Percentiles rank a stretch among this genome's conserved stretches.
Conservation (phyloP, 2,329 filamentous ascomycete genomes). For the Rhytidhysteron rufulum region DNA sequence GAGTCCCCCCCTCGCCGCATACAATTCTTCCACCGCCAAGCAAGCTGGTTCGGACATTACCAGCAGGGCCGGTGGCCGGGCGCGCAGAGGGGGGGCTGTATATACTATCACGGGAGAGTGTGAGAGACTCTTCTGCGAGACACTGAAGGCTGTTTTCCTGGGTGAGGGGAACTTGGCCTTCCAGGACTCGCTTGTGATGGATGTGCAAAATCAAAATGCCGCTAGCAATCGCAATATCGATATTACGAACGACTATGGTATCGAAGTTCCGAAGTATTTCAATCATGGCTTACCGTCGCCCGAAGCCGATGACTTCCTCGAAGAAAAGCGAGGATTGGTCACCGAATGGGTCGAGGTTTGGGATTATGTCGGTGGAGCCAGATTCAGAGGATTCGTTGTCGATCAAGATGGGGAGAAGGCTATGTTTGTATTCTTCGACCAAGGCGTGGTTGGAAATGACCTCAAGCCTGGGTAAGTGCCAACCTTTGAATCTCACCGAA, state of each 20-base stretch:
- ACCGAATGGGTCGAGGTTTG: slow-evolving; percentile 71
- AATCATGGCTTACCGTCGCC: slow-evolving; percentile 27
- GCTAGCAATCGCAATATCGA: slow-evolving; percentile 12
- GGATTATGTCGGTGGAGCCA: slow-evolving; percentile 80
- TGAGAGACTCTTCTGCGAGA: slow-evolving; percentile 99
- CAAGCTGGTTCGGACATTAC: slow-evolving; percentile 39
- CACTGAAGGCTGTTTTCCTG: slow-evolving; percentile 88
- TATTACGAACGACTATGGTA: slow-evolving; percentile 25
- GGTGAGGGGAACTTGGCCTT: slow-evolving; percentile 81
- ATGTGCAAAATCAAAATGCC: slow-evolving; percentile 53
- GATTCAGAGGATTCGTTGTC: slow-evolving; percentile 81
- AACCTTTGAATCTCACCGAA: too few species aligned
- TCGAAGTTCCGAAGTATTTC: slow-evolving; percentile 13
- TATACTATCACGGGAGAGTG: slow-evolving; percentile 97
- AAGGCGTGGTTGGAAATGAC: slow-evolving; percentile 67
- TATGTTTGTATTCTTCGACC: slow-evolving; percentile 85
- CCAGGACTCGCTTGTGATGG: slow-evolving; percentile 83
- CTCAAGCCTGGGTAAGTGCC: slow-evolving; percentile 80
- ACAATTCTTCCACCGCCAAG: slow-evolving; percentile 62
- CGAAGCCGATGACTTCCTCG: slow-evolving; percentile 25
- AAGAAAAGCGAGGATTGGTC: slow-evolving; percentile 32
- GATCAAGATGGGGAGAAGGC: slow-evolving; percentile 67
- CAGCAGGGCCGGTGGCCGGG: slow-evolving; percentile 27
- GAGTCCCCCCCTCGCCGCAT: slow-evolving; percentile 84
- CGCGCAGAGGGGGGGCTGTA: slow-evolving; percentile 80